These are phyloP conservation scores for Eucalyptus curtisii DNA, from an alignment of 345 rosid species.

Conservation along the genomic window DNA sequence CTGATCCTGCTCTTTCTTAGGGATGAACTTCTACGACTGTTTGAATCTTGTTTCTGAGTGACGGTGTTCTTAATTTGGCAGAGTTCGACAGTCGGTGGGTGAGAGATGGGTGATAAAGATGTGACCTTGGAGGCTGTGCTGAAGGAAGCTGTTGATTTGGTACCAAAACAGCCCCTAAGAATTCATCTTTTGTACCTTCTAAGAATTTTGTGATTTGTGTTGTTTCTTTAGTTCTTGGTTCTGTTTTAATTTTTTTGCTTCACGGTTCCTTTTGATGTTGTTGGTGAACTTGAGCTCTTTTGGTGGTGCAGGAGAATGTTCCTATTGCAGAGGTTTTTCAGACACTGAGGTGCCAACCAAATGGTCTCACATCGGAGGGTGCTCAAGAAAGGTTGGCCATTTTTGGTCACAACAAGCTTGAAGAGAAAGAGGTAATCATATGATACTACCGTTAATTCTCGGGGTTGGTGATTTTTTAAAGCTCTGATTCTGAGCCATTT, in stretches of 20 bases:
- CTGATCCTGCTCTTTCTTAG: neutral
- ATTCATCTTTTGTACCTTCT: neutral
- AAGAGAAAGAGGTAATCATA: conserved; percentile 41
- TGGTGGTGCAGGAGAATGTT: conserved; percentile 40
- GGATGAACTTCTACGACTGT: neutral
- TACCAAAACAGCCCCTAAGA: conserved; percentile 5
- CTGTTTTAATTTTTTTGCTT: neutral
- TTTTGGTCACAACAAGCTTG: conserved; percentile 59
- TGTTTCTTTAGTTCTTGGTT: neutral
- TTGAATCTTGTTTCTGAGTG: neutral
- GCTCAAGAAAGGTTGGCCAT: conserved; percentile 44
- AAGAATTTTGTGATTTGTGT: neutral
- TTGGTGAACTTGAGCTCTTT: neutral
- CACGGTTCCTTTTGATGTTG: neutral
- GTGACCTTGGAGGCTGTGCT: conserved; percentile 47
- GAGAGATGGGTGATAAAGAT: conserved; percentile 29
- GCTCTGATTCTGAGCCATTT: neutral
- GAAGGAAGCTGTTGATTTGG: conserved; percentile 70
- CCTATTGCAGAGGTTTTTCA: conserved; percentile 57
- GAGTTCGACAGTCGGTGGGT: neutral
- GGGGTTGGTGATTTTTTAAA: neutral
- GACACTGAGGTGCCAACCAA: conserved; percentile 37
- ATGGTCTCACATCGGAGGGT: conserved; percentile 49
- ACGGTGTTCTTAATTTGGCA: neutral
- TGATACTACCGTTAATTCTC: neutral